Evolutionary conservation across 345 rosid genomes (phyloP).

Genomic region (Linum usitatissimum): DNA sequence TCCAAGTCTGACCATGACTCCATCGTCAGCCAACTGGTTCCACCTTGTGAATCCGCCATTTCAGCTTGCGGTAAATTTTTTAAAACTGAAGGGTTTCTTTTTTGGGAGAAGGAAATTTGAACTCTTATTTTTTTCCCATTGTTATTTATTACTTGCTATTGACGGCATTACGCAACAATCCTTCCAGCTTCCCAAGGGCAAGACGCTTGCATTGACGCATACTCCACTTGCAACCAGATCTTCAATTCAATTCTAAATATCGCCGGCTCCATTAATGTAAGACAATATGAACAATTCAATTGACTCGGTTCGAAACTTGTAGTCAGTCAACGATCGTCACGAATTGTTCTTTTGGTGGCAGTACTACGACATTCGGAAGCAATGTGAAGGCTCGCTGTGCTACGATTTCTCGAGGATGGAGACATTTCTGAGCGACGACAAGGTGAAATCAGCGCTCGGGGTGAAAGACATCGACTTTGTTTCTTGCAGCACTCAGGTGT

Average conservation of each 20-base stretch:
- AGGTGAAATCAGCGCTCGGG: background rate
- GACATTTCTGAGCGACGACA: background rate
- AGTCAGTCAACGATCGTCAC: background rate
- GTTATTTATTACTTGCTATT: background rate
- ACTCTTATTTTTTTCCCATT: background rate
- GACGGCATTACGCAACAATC: background rate
- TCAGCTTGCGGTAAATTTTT: conserved; percentile 23
- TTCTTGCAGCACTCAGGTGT: background rate
- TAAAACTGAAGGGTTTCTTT: background rate
- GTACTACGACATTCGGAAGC: background rate
- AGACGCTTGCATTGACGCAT: background rate
- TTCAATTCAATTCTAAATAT: background rate
- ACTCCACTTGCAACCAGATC: background rate
- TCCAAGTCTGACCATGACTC: background rate
- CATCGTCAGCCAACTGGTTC: background rate
- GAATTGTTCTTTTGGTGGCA: background rate
- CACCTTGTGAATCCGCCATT: background rate
- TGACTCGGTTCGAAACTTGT: background rate
- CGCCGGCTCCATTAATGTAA: background rate
- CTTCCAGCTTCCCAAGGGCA: conserved; percentile 21
- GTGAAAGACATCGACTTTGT: background rate
- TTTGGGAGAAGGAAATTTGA: no score
- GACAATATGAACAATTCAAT: background rate
- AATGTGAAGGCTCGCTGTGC: background rate
- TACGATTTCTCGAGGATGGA: background rate